These are phyloP conservation scores for Arthrobotrys entomopaga DNA, from an alignment of 2,329 filamentous ascomycete genomes.

Conservation along the genomic window DNA sequence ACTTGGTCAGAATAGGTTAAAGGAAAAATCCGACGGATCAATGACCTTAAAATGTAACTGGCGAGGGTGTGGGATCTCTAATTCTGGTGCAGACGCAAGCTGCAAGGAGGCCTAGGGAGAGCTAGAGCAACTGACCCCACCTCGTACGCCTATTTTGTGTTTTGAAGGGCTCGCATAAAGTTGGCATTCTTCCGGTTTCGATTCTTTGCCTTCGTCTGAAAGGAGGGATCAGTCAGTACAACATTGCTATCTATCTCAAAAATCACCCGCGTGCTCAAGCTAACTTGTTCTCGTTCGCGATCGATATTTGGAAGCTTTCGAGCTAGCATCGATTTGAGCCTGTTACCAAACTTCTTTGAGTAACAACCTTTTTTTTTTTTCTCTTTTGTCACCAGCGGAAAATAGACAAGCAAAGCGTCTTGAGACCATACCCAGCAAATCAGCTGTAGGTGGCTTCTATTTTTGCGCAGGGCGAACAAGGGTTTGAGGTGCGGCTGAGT, in stretches of 20 bases:
- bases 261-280: neutral
- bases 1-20: slow-evolving; percentile 50
- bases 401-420: slow-evolving; percentile 29
- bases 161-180: slow-evolving; percentile 37
- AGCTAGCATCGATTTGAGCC: neutral
- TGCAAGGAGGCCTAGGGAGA: slow-evolving; percentile 41
- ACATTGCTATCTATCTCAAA: slow-evolving; percentile 16
- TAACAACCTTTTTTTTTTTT: slow-evolving; percentile 8
- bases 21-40: slow-evolving; percentile 32
- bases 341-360: neutral
- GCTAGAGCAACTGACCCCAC: slow-evolving; percentile 39
- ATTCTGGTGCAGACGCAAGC: slow-evolving; percentile 37
- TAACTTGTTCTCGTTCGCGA: neutral
- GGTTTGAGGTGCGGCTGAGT: slow-evolving; percentile 52
- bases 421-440: slow-evolving; percentile 22
- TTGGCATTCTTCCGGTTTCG: neutral
- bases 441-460: slow-evolving; percentile 37
- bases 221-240: neutral
- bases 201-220: neutral
- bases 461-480: slow-evolving; percentile 46
- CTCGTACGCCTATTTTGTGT: slow-evolving; percentile 9
- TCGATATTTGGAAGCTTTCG: slow-evolving; percentile 52
- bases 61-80: slow-evolving; percentile 51
- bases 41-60: slow-evolving; percentile 51
- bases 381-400: slow-evolving; percentile 27